Base-by-base conservation (phyloP, 2,329 filamentous ascomycete genomes). In the Ramularia endophylla region DNA sequence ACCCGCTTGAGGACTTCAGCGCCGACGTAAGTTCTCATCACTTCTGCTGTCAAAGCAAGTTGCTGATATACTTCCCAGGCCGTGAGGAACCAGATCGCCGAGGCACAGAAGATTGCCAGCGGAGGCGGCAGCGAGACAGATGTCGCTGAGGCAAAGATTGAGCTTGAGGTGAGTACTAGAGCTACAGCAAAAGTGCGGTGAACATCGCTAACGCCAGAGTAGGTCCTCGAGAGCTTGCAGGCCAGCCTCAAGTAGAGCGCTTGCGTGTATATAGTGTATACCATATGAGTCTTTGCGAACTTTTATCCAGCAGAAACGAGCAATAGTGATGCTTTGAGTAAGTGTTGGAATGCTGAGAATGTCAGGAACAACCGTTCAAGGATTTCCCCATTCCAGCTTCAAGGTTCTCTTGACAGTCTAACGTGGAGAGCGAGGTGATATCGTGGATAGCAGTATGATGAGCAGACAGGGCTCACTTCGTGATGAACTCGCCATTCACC, bases 131-230 rank as follows among this genome's bases (percentile, higher is more conserved):
- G 87, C 69, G 92, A 95, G 80, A 83, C 88, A 73, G 92, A 97
- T 64, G 86, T 97, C 71, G 90, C 90, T 53, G 92, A 98, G 81
- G 92, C 92, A 56, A 97, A 95, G 81, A 90, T 98, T 67, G 90
- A 97, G 78, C 73, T 98, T 58, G 92, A 98, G 87, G 90, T 95
- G 71, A 65, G 75, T 58, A 40, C 39, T 41, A 40, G 69, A 58
- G 45, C 19, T 50, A 51, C 58, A n/a, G 11, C 27, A 51, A 60
- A 64, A 6, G 27, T 17, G n/a, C 12, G 27, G 13, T 27, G n/a
- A n/a, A 17, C 3, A 11, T 36, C 36, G 48, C 40, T 43, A 41
- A 53, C 28, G 6, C 22, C 15, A 33, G 8, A 3, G 13, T 52
- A 89, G 85, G 83, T 90, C 61, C 76, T 92, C 58, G 86, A 92